Percentiles rank a stretch among this genome's conserved stretches.
Conservation (phyloP, 805 yeast species). For the Candida ulmi region DNA sequence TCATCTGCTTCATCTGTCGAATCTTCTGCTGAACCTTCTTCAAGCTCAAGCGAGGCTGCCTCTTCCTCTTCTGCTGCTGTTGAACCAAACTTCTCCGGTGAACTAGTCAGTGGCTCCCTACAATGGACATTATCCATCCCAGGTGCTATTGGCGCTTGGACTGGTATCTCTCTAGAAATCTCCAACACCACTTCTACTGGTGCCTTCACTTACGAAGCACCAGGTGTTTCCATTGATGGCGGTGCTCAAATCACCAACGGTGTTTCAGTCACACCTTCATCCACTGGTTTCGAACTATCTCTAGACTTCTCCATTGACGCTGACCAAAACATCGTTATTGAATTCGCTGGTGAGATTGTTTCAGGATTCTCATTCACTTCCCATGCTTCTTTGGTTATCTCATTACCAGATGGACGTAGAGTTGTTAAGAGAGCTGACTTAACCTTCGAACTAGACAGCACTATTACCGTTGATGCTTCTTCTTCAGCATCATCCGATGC, state of each 20-base stretch:
- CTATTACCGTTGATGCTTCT: not conserved
- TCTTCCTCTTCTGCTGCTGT: not conserved
- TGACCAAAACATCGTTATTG: not conserved
- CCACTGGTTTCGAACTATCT: not conserved
- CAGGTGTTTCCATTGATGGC: not conserved
- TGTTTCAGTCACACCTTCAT: not conserved
- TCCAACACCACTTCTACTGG: too few species aligned
- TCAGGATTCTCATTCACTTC: not conserved
- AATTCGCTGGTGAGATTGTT: not conserved
- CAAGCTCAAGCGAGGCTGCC: not conserved
- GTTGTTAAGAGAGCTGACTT: constrained; percentile 2
- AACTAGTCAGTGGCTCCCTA: not conserved
- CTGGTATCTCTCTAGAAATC: too few species aligned
- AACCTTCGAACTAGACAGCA: not conserved
- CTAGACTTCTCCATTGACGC: not conserved
- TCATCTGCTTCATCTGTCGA: not conserved
- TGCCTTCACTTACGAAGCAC: too few species aligned
- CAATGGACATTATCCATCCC: not conserved
- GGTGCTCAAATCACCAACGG: not conserved
- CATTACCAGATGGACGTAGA: constrained; percentile 1
- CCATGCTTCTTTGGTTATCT: constrained; percentile 1
- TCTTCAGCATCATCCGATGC: not conserved
- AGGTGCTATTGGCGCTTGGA: not conserved
- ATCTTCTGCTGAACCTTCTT: not conserved
- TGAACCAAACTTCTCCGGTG: not conserved